Conservation (phyloP, 2,329 filamentous ascomycete species). For the Sordariomycetes sp. region DNA sequence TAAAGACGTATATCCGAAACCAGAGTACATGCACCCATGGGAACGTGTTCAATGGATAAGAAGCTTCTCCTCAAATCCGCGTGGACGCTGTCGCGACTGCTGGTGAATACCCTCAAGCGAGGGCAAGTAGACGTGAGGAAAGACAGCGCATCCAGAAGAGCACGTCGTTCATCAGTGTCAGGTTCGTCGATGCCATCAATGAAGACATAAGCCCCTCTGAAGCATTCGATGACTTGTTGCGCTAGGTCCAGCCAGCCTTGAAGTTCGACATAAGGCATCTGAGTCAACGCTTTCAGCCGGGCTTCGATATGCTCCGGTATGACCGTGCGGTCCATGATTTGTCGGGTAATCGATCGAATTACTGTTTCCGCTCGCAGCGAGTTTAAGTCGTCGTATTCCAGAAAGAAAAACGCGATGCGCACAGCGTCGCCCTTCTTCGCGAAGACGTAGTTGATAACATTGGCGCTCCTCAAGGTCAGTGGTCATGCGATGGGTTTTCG, state of each 20-base stretch:
- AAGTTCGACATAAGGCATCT: background rate
- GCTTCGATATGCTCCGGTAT: slow-evolving; percentile 1
- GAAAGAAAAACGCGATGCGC: slow-evolving; percentile 8
- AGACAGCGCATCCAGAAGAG: slow-evolving; percentile 1
- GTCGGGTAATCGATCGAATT: slow-evolving; percentile 9
- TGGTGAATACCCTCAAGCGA: slow-evolving; percentile 14
- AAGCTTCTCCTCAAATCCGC: slow-evolving; percentile 7
- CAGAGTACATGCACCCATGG: background rate
- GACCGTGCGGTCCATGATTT: slow-evolving; percentile 2
- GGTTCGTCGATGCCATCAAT: slow-evolving; percentile 25
- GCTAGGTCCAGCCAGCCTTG: background rate
- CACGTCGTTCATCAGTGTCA: slow-evolving; percentile 11
- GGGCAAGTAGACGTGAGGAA: background rate
- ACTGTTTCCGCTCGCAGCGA: slow-evolving; percentile 8
- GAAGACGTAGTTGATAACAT: slow-evolving; percentile 7
- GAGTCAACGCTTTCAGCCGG: background rate
- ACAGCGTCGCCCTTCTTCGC: background rate
- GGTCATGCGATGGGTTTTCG: no score
- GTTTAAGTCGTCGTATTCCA: slow-evolving; percentile 5
- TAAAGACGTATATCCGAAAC: slow-evolving; percentile 3
- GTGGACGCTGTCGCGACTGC: slow-evolving; percentile 14
- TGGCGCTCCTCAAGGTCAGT: slow-evolving; percentile 8
- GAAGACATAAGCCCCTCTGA: slow-evolving; percentile 13
- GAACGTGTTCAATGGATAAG: background rate
- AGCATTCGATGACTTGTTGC: background rate